A percentile compares a stretch with the other conserved stretches of the same genome.
Conservation (phyloP, 2,329 filamentous ascomycete genomes). For the Hypoxylon sp. region DNA sequence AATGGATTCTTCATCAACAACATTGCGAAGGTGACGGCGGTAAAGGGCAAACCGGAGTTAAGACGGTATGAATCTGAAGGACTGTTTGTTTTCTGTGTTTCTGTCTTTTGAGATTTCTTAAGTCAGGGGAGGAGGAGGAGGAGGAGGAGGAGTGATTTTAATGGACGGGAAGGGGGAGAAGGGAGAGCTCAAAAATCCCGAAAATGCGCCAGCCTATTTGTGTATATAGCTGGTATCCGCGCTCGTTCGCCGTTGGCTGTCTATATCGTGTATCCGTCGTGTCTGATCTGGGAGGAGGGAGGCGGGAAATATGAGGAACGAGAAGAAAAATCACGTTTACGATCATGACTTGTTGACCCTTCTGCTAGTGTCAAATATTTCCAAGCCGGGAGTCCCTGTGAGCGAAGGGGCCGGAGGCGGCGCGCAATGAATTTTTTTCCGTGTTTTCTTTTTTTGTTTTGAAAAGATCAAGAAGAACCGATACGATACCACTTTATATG, state of each 20-base stretch:
- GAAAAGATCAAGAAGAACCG: conserved; percentile 1
- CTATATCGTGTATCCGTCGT: conserved; percentile 1
- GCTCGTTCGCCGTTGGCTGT: conserved; percentile 7
- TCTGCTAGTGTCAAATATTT: conserved; percentile 4
- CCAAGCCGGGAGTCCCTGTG: background rate
- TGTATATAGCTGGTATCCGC: conserved; percentile 19
- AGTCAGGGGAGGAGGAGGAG: too few species aligned
- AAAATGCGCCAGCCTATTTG: conserved; percentile 18
- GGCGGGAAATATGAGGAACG: background rate
- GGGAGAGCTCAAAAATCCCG: conserved; percentile 7
- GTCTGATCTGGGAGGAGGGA: conserved; percentile 1
- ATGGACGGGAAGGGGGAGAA: background rate
- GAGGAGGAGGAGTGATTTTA: background rate
- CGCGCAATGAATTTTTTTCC: background rate
- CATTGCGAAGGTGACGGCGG: background rate
- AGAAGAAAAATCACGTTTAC: background rate
- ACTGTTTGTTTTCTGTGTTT: background rate
- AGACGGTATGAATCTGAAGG: conserved; percentile 13
- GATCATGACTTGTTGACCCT: background rate
- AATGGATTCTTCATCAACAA: conserved; percentile 17
- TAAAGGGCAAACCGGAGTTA: conserved; percentile 27
- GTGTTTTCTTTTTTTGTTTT: background rate
- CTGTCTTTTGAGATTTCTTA: too few species aligned
- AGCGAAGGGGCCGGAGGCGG: conserved; percentile 4
- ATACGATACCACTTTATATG: conserved; percentile 23